A percentile compares a stretch with the other conserved stretches of the same genome.
Conservation (phyloP, 768 basidiomycete species). For the Lactarius hengduanensis region DNA sequence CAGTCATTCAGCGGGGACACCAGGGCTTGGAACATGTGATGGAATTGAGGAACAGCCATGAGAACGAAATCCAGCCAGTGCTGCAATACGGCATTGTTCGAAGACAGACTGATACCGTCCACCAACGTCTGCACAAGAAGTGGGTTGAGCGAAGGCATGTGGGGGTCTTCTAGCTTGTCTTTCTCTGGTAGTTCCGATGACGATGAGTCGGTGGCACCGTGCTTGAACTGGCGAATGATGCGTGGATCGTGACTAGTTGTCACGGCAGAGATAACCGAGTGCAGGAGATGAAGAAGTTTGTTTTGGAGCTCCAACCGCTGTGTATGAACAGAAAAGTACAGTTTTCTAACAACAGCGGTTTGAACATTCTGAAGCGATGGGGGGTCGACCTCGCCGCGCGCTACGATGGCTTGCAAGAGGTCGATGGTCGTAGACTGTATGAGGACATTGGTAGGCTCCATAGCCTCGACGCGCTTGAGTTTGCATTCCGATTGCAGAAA, state of each 20-base stretch:
- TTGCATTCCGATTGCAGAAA: slow-evolving; percentile 79
- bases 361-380: slow-evolving; percentile 63
- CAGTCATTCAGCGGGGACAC: slow-evolving; percentile 78
- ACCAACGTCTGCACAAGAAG: slow-evolving; percentile 74
- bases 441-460: slow-evolving; percentile 58
- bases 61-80: slow-evolving; percentile 97
- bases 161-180: slow-evolving; percentile 38
- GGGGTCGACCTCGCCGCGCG: slow-evolving; percentile 75
- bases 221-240: slow-evolving; percentile 10
- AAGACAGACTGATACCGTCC: slow-evolving; percentile 68
- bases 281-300: slow-evolving; percentile 88
- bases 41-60: slow-evolving; percentile 86
- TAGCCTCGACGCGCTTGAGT: slow-evolving; percentile 42
- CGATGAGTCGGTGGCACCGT: slow-evolving; percentile 12
- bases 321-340: slow-evolving; percentile 70
- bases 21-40: slow-evolving; percentile 61
- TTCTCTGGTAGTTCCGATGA: slow-evolving; percentile 20
- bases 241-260: slow-evolving; percentile 38
- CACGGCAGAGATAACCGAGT: slow-evolving; percentile 75
- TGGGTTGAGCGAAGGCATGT: slow-evolving; percentile 57
- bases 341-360: slow-evolving; percentile 66
- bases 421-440: slow-evolving; percentile 80
- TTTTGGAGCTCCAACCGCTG: slow-evolving; percentile 82
- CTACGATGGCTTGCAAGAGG: slow-evolving; percentile 75
- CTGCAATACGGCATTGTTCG: slow-evolving; percentile 81